These are phyloP conservation scores for Thalia dealbata DNA, from an alignment of 176 grass and related monocot genomes.

Conservation along the genomic window DNA sequence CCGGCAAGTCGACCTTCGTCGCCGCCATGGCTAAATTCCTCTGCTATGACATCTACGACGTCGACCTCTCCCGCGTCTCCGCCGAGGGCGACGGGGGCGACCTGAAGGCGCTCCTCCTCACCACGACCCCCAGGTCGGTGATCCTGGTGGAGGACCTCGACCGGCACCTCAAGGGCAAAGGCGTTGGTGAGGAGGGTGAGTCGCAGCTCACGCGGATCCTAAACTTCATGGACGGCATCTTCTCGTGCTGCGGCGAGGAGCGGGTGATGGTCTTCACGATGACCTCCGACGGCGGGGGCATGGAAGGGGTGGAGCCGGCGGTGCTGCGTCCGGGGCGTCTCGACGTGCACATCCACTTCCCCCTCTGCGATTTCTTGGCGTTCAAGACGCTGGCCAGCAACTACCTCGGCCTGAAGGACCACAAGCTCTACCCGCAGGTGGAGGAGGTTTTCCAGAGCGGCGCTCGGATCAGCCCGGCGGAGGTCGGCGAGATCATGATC, in stretches of 20 bases:
- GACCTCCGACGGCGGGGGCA: constrained; percentile 40
- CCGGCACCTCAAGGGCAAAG: constrained; percentile 38
- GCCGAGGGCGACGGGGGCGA: constrained; percentile 32
- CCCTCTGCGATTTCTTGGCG: constrained; percentile 72
- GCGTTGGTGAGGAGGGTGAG: constrained; percentile 23
- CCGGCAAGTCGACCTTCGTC: constrained; percentile 84
- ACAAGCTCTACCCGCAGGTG: constrained; percentile 92
- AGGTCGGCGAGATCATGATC: constrained; percentile 98
- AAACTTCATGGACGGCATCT: constrained; percentile 87
- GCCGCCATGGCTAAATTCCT: constrained; percentile 88
- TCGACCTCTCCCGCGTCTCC: constrained; percentile 49
- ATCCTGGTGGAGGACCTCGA: constrained; percentile 98
- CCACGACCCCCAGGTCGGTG: constrained; percentile 63
- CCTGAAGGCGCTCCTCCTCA: constrained; percentile 55
- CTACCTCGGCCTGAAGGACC: constrained; percentile 87
- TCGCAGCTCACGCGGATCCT: constrained; percentile 31
- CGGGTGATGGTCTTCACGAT: constrained; percentile 92
- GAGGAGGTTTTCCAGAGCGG: constrained; percentile 83
- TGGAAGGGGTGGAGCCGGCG: constrained; percentile 53
- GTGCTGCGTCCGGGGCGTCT: constrained; percentile 71
- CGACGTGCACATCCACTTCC: constrained; percentile 87
- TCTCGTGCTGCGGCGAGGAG: constrained; percentile 79
- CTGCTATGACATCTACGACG: constrained; percentile 75
- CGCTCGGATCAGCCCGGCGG: constrained; percentile 66
- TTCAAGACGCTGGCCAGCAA: constrained; percentile 86